Evolutionary conservation across 768 basidiomycete genomes (phyloP).

Genomic region (Russula sp.): DNA sequence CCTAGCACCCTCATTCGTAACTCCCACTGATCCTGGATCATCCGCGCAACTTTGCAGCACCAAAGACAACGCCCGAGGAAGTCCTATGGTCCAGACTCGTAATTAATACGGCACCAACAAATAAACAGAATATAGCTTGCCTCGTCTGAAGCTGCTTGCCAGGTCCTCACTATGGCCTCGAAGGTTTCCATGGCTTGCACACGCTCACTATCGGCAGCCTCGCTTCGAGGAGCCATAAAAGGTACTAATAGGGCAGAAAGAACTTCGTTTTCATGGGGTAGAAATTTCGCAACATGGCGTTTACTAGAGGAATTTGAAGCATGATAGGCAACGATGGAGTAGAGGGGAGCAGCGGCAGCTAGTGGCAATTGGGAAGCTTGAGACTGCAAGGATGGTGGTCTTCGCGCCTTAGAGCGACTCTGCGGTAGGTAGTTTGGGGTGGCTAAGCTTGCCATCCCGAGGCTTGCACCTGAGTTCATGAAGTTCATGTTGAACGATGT

Average conservation of each 20-base stretch:
- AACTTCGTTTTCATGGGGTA: constrained; percentile 60
- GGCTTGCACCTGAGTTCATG: constrained; percentile 40
- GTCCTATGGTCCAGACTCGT: constrained; percentile 32
- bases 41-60: constrained; percentile 62
- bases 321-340: constrained; percentile 44
- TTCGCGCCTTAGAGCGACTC: constrained; percentile 35
- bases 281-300: constrained; percentile 33
- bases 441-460: constrained; percentile 34
- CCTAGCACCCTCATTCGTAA: constrained; percentile 52
- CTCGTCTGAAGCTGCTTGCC: constrained; percentile 52
- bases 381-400: constrained; percentile 47
- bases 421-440: constrained; percentile 24
- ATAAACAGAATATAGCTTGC: constrained; percentile 37
- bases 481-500: constrained; percentile 35
- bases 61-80: constrained; percentile 63
- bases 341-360: constrained; percentile 41
- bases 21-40: constrained; percentile 37
- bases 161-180: constrained; percentile 54
- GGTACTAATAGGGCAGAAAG: constrained; percentile 57
- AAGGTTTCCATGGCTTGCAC: constrained; percentile 58
- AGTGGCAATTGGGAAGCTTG: constrained; percentile 37
- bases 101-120: background rate
- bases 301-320: constrained; percentile 34
- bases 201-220: constrained; percentile 50
- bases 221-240: constrained; percentile 45